A percentile compares a stretch with the other conserved stretches of the same genome.
These are phyloP conservation scores for Straminergon stramineum DNA, from an alignment of 225 moss, liverwort and hornwort species.

Conservation along the genomic window DNA sequence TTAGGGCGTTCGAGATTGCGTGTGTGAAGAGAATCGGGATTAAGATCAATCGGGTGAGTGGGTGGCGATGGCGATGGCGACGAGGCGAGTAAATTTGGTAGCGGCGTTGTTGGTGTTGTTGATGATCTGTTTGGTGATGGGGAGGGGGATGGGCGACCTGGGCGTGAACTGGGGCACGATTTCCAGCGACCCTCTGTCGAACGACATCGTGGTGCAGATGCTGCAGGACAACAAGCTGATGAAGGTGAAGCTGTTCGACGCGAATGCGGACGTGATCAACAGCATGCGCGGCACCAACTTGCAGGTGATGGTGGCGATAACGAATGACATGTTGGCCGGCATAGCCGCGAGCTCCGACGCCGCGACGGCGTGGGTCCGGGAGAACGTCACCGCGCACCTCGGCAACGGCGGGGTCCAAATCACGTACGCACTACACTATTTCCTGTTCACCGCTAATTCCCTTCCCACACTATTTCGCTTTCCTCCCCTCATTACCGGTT, in stretches of 20 bases:
- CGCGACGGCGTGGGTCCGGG: conserved; percentile 53
- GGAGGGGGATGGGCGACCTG: conserved; percentile 1
- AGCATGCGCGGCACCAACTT: conserved; percentile 60
- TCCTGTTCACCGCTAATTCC: neutral
- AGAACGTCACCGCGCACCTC: conserved; percentile 61
- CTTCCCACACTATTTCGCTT: neutral
- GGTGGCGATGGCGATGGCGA: neutral
- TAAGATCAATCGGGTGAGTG: neutral
- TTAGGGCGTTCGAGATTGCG: neutral
- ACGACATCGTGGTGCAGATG: conserved; percentile 55
- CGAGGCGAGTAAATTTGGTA: neutral
- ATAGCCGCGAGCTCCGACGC: conserved; percentile 47
- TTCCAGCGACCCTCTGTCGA: conserved; percentile 60
- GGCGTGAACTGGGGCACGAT: conserved; percentile 96
- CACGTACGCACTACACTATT: conserved; percentile 23
- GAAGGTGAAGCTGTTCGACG: conserved; percentile 87
- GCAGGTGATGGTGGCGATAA: conserved; percentile 83
- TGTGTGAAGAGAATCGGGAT: neutral
- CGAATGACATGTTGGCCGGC: conserved; percentile 58
- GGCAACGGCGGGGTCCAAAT: conserved; percentile 68
- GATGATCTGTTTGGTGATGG: neutral
- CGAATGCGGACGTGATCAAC: conserved; percentile 43
- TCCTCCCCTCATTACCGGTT: neutral
- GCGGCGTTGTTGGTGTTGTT: neutral
- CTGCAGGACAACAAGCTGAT: conserved; percentile 51